These are phyloP conservation scores for Ceratocystis cubensis DNA, from an alignment of 2,329 filamentous ascomycete species.

Conservation along the genomic window DNA sequence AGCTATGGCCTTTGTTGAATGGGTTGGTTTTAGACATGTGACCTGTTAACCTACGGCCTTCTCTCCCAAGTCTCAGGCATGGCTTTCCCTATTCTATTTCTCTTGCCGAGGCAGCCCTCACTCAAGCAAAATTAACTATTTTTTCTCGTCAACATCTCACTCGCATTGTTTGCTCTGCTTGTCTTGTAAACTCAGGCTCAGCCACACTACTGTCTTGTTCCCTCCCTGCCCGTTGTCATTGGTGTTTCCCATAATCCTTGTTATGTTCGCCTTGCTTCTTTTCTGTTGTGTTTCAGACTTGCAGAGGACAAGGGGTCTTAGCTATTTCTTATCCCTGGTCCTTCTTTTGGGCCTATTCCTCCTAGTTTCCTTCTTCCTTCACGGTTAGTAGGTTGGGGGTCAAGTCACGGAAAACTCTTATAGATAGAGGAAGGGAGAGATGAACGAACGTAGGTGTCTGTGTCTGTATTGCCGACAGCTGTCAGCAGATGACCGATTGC, in stretches of 20 bases:
- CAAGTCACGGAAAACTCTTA: too few relatives aligned
- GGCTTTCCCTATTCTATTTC: neutral
- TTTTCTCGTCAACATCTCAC: neutral
- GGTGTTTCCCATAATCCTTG: neutral
- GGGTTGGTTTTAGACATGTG: neutral
- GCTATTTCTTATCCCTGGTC: neutral
- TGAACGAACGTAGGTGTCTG: neutral
- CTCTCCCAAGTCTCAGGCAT: neutral
- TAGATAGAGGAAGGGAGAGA: too few relatives aligned
- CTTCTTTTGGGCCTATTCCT: neutral
- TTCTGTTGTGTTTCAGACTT: constrained; percentile 7
- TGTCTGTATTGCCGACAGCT: neutral
- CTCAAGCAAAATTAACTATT: neutral
- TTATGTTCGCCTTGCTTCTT: neutral
- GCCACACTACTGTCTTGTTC: constrained; percentile 7
- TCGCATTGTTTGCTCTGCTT: neutral
- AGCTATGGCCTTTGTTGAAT: constrained; percentile 2
- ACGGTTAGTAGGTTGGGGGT: neutral
- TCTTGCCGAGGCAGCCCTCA: neutral
- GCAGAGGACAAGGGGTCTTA: neutral
- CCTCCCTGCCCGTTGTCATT: neutral
- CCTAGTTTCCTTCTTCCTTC: neutral
- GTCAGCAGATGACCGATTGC: neutral
- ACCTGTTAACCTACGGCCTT: neutral
- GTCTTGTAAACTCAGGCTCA: neutral